Evolutionary conservation across 331 rosid species (phyloP).

Genomic region (Ulmus americana): DNA sequence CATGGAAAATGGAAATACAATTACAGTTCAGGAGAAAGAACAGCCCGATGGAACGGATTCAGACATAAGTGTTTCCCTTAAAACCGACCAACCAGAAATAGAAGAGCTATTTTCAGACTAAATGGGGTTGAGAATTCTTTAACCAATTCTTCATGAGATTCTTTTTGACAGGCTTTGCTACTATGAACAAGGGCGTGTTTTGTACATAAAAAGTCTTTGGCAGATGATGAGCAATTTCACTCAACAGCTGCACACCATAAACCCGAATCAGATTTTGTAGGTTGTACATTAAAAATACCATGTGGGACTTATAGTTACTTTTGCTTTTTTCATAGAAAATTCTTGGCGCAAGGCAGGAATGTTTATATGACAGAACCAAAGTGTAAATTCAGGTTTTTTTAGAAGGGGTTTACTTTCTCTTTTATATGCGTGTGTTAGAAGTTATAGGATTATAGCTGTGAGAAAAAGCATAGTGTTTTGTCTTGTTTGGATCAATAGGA

Average conservation of each 20-base stretch:
- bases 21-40: conserved; percentile 23
- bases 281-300: conserved; percentile 17
- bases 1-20: conserved; percentile 24
- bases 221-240: conserved; percentile 4
- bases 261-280: conserved; percentile 10
- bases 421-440: neutral
- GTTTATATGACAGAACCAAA: neutral
- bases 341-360: conserved; percentile 20
- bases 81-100: conserved; percentile 43
- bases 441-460: no score
- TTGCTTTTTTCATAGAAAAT: conserved; percentile 5
- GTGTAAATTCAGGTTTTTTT: conserved; percentile 8
- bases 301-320: neutral
- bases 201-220: conserved; percentile 25
- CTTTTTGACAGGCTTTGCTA: conserved; percentile 15
- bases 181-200: conserved; percentile 4
- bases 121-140: neutral
- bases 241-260: neutral
- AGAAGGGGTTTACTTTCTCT: neutral
- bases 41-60: conserved; percentile 19
- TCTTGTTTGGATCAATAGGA: no score
- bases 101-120: conserved; percentile 70
- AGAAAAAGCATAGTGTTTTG: no score
- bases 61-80: conserved; percentile 21
- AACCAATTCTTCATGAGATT: conserved; percentile 4